Base-by-base conservation (phyloP, 2,329 filamentous ascomycete genomes). In the Trichophyton schoenleinii region DNA sequence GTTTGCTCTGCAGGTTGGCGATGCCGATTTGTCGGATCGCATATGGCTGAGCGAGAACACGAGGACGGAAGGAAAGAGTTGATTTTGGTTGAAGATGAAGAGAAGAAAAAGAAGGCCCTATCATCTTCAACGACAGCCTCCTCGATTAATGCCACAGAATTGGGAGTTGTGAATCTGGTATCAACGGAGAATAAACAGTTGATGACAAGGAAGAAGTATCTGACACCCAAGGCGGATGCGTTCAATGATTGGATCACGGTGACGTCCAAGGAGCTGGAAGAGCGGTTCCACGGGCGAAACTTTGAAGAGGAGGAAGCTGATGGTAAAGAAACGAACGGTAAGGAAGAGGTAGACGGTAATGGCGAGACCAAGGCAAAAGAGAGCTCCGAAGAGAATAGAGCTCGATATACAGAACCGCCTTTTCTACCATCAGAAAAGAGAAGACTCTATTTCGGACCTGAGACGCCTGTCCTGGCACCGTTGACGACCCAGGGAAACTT, bases 401-500 rank as follows among this genome's bases (percentile, higher is more conserved):
- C 94, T 6, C 81, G 82, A 62, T 97, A 87, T 71, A 81, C 84
- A n/a, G 91, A 97, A 63, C 86, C 90, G 25, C 92, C 92, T 0
- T 86, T 96, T 70, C 83, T 87, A 69, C 86, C 94, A 1, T 96
- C 92, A 0, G 94, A 99, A 77, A 99, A 99, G 78, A 84, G 94
- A 62, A 85, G 86, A 58, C 80, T 99, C 61, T 97, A 99, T 76
- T 97, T 97, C 73, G 91, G 91, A 4, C 84, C 87, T 0, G 92
- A 97, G 72, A 99, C 94, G 1, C 94, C 94, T 0, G 84, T 91
- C 9, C 79, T 99, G n/a, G 94, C 94, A 3, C 94, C 94, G 41
- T 80, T 99, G 57, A 99, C 94, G 0, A 99, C 94, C 0, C 94
- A 97, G 75, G 94, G 94, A 53, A 99, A 99, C 69, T 80, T 97